phyloP scores from a whole-genome alignment of 108 stramenopile genomes.

The Fragilaria crotonensis region DNA sequence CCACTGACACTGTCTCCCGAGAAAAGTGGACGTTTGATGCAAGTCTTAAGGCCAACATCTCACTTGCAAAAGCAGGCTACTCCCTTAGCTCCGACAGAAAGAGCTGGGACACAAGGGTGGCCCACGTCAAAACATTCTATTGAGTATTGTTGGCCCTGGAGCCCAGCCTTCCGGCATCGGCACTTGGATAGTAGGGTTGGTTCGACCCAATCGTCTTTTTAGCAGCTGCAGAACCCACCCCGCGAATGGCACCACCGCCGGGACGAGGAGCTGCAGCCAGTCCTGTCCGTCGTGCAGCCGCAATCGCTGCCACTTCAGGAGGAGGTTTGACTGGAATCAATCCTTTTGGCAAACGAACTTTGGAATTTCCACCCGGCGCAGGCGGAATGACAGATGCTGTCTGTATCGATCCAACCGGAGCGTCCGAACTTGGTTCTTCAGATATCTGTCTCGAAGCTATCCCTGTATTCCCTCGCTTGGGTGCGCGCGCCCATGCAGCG shows the following conservation, averaged over 20 bases:
- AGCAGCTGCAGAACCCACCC: constrained; percentile 41
- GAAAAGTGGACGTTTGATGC: too few species aligned
- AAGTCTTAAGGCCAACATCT: too few species aligned
- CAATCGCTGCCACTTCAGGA: constrained; percentile 1
- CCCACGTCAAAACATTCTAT: too few species aligned
- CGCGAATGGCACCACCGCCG: constrained; percentile 64
- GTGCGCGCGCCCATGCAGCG: constrained; percentile 81
- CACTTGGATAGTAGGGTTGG: constrained; percentile 80
- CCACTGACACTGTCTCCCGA: too few species aligned
- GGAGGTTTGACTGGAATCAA: not conserved
- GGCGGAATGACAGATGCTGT: not conserved
- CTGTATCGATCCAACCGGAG: not conserved
- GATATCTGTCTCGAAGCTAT: constrained; percentile 2
- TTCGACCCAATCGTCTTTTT: constrained; percentile 18
- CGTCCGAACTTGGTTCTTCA: not conserved
- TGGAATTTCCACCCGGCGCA: constrained; percentile 33
- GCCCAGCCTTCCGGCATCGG: constrained; percentile 42
- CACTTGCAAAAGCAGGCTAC: too few species aligned
- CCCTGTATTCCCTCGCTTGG: constrained; percentile 63
- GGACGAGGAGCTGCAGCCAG: constrained; percentile 33
- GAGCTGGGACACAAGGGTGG: too few species aligned
- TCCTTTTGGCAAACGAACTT: constrained; percentile 17
- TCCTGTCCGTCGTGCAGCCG: constrained; percentile 11
- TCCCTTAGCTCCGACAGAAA: too few species aligned
- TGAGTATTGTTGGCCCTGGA: not conserved